Conservation (phyloP, 2,329 filamentous ascomycete species). For the Fusarium nelsonii region DNA sequence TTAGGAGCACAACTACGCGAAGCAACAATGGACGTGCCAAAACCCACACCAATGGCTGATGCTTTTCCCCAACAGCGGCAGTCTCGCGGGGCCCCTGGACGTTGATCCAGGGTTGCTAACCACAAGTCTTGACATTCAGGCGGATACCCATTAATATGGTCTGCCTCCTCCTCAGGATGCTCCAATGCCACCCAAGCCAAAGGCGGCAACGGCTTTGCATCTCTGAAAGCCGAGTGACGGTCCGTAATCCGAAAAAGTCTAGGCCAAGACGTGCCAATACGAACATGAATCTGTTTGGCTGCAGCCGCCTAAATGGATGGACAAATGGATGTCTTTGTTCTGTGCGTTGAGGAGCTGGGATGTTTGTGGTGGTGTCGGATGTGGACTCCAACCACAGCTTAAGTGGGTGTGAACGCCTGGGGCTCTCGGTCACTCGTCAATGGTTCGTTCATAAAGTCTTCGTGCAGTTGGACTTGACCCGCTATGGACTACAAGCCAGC, state of each 20-base stretch:
- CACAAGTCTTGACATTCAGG: conserved; percentile 10
- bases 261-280: conserved; percentile 29
- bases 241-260: conserved; percentile 35
- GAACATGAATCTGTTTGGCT: conserved; percentile 26
- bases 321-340: conserved; percentile 41
- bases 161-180: conserved; percentile 10
- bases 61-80: conserved; percentile 27
- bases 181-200: conserved; percentile 26
- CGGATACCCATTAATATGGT: conserved; percentile 1
- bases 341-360: conserved; percentile 38
- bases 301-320: conserved; percentile 32
- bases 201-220: conserved; percentile 27
- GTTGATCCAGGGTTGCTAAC: conserved; percentile 28
- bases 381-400: conserved; percentile 35
- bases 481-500: conserved; percentile 38
- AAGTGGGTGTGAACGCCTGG: conserved; percentile 40
- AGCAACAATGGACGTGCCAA: not conserved
- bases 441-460: conserved; percentile 40
- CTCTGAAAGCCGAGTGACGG: conserved; percentile 20
- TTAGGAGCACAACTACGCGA: not conserved
- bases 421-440: conserved; percentile 35
- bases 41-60: conserved; percentile 2
- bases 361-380: conserved; percentile 45
- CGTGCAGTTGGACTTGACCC: conserved; percentile 33
- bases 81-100: conserved; percentile 36